These are phyloP conservation scores for Akanthomyces muscarius DNA, from an alignment of 2,329 filamentous ascomycete genomes.

Conservation along the genomic window DNA sequence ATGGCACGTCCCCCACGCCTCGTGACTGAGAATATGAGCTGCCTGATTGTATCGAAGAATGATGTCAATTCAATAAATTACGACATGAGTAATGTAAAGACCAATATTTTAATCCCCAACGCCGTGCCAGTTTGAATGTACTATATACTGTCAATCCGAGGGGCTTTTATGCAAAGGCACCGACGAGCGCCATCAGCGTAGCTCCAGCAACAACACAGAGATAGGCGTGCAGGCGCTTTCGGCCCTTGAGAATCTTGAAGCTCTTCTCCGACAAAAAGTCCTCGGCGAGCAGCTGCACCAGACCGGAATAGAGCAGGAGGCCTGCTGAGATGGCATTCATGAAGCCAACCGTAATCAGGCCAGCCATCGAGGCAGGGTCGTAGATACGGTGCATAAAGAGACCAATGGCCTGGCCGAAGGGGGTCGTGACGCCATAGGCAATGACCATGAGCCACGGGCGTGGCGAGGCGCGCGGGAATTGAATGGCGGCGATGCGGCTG, in stretches of 20 bases:
- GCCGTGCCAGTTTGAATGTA: constrained; percentile 5
- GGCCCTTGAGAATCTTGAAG: constrained; percentile 62
- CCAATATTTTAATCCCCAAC: constrained; percentile 1
- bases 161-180: constrained; percentile 59
- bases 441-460: constrained; percentile 83
- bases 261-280: constrained; percentile 77
- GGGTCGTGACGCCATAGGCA: constrained; percentile 72
- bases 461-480: constrained; percentile 67
- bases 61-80: neutral
- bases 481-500: constrained; percentile 76
- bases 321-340: constrained; percentile 85
- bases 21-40: neutral
- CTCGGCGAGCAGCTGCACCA: constrained; percentile 81
- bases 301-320: constrained; percentile 72
- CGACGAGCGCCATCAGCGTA: constrained; percentile 65
- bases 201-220: constrained; percentile 61
- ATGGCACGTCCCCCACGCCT: neutral
- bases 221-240: constrained; percentile 58
- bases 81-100: neutral
- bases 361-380: constrained; percentile 70
- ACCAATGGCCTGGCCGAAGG: constrained; percentile 78
- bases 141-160: neutral
- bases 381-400: constrained; percentile 74
- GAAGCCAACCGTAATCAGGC: constrained; percentile 76
- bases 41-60: neutral